Percentiles rank a stretch among this genome's conserved stretches.
Conservation (phyloP, 192 early-diverging fungal species). For the Coemansia sp. region DNA sequence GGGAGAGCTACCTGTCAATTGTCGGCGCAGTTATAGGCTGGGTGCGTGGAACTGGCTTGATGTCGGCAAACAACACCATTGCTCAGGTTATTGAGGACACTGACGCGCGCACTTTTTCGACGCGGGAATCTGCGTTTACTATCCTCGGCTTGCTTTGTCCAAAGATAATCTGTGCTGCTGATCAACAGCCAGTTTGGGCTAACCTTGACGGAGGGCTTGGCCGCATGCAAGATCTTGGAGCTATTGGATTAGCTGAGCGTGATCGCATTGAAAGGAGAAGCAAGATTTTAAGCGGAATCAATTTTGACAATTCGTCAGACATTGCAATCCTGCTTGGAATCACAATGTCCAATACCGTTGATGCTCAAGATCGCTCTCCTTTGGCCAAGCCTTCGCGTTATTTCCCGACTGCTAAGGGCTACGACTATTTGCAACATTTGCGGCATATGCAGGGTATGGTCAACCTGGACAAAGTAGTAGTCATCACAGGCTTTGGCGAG, state of each 20-base stretch:
- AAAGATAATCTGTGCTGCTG: slow-evolving; percentile 67
- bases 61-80: slow-evolving; percentile 85
- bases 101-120: slow-evolving; percentile 86
- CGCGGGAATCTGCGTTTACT: slow-evolving; percentile 91
- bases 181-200: slow-evolving; percentile 79
- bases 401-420: slow-evolving; percentile 74
- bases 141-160: slow-evolving; percentile 83
- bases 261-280: slow-evolving; percentile 5
- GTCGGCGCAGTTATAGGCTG: slow-evolving; percentile 91
- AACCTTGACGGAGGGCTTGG: slow-evolving; percentile 85
- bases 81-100: slow-evolving; percentile 79
- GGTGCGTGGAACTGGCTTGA: slow-evolving; percentile 93
- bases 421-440: slow-evolving; percentile 67
- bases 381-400: slow-evolving; percentile 86
- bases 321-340: not conserved
- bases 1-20: slow-evolving; percentile 84
- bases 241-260: not conserved
- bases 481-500: slow-evolving; percentile 89
- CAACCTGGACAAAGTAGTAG: slow-evolving; percentile 86
- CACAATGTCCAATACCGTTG: slow-evolving; percentile 23
- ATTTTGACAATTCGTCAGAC: not conserved
- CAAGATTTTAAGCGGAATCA: not conserved
- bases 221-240: slow-evolving; percentile 52
- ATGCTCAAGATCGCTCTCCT: slow-evolving; percentile 46
- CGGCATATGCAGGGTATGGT: slow-evolving; percentile 65